Percentiles rank a stretch among this genome's conserved stretches.
Evolutionary conservation across 768 basidiomycete genomes (phyloP).

Genomic region (Cystobasidium ongulense): DNA sequence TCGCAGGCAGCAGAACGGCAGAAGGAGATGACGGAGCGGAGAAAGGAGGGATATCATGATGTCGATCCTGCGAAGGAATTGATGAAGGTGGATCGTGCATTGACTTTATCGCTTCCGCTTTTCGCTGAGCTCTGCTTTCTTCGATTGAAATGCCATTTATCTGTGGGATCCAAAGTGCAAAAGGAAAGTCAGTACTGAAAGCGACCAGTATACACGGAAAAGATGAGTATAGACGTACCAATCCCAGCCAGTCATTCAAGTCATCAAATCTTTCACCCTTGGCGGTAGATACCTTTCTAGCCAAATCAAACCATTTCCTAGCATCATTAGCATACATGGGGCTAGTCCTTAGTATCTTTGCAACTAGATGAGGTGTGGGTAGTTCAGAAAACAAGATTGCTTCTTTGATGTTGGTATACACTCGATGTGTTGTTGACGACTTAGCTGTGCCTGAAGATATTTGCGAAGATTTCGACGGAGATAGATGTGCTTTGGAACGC

Average conservation of each 20-base stretch:
- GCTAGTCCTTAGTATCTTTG: neutral
- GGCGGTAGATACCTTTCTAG: neutral
- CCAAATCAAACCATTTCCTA: conserved; percentile 1
- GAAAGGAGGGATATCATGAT: neutral
- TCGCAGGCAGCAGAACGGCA: neutral
- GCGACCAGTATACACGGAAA: neutral
- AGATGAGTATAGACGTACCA: neutral
- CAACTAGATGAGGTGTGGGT: neutral
- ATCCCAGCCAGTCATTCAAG: neutral
- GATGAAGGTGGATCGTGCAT: neutral
- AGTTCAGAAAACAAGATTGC: neutral
- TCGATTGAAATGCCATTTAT: neutral
- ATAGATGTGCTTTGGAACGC: neutral
- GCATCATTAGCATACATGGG: neutral
- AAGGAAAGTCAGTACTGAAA: neutral
- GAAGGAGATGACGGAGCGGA: neutral
- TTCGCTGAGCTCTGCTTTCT: neutral
- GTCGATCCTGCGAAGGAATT: neutral
- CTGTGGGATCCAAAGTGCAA: neutral
- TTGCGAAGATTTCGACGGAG: neutral
- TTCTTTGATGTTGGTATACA: neutral
- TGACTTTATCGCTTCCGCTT: neutral
- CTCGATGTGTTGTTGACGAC: neutral
- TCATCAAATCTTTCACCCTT: neutral
- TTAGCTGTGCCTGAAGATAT: neutral